Evolutionary conservation across 192 early-diverging fungal species (phyloP).

Genomic region (Linnemannia schmuckeri): DNA sequence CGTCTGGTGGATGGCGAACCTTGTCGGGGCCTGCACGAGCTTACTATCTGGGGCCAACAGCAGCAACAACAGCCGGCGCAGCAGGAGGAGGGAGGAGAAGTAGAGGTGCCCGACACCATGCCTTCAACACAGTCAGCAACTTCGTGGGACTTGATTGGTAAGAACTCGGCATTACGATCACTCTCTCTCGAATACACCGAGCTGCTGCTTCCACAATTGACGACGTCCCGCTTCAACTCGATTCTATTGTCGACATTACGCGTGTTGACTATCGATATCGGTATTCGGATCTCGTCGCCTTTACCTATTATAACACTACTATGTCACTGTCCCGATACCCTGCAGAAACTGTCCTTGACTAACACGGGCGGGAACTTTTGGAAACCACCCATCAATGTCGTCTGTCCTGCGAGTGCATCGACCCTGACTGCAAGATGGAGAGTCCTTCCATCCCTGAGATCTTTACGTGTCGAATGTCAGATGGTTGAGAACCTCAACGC

Average conservation of each 20-base stretch:
- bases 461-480: background rate
- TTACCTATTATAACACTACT: background rate
- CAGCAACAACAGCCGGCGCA: background rate
- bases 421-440: background rate
- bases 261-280: background rate
- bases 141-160: background rate
- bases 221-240: background rate
- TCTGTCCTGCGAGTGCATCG: background rate
- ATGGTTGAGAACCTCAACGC: background rate
- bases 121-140: background rate
- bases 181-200: background rate
- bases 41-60: background rate
- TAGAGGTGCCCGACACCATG: background rate
- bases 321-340: background rate
- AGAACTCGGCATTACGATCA: background rate
- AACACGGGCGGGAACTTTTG: background rate
- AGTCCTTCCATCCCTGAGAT: background rate
- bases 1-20: background rate
- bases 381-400: background rate
- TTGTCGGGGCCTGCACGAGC: background rate
- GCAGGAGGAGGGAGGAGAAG: background rate
- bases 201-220: background rate
- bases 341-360: background rate
- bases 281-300: background rate
- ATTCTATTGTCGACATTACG: background rate